Evolutionary conservation across 805 yeast genomes (phyloP), one percentile per base, ranked within the genome.

Genomic region (Debaryomyces hansenii): DNA sequence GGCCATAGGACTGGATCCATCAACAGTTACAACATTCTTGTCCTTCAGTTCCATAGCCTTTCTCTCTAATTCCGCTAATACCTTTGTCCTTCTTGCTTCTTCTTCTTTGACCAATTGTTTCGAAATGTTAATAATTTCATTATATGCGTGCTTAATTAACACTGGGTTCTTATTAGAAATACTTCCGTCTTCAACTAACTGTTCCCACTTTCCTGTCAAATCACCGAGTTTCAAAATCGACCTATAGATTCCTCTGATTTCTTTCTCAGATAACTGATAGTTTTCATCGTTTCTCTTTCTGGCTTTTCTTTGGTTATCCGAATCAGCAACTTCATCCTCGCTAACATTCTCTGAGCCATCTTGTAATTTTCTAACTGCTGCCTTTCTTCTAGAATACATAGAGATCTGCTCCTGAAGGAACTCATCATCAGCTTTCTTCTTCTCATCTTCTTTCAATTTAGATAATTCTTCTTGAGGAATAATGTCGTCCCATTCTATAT

Each of bases 401-500:
- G 90, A 90, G 54, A 94, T 83, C 66, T 94, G 98, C 56, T 90
- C 92, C 59, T 90, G 84, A 47, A 94, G 77, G 59, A 82, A 91
- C 53, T 83, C 86, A 52, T 92, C 97, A 54, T 94, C 97, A 38
- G 84, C 79, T 42, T 87, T 79, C 63, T 83, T 85, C 74, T 86
- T 84, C 63, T 94, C 99, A 46, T 90, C 96, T 53, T 87, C 96
- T 63, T 94, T 94, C 57, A 94, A 76, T 63, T 87, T 89, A 49
- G 83, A 78, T 52, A 95, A 75, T 65, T 94, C 99, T 38, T 88
- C 96, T 53, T 89, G 91, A 0, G 99, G 99, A 58, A 94, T 94
- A 56, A 94, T 94, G 66, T 94, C 99, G 70, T 94, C 98, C 99
- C 99, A 94, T 53, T 90, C 95, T 50, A 92, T 90, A 65, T 92